Base-by-base conservation (phyloP, 148 eudicot species). In the Pouteria glomerata region DNA sequence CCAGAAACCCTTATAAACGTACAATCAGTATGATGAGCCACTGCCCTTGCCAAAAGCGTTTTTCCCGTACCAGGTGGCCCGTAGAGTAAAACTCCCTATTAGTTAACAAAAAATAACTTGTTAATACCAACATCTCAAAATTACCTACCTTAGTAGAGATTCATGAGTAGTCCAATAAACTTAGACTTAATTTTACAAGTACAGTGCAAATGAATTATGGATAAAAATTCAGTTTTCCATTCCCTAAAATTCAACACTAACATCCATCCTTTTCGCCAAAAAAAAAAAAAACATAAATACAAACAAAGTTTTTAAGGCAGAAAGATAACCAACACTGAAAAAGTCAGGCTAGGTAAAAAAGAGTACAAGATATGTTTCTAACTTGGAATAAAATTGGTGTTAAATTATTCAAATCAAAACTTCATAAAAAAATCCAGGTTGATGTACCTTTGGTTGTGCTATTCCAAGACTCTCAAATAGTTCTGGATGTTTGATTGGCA, bases 41-140 rank as follows among this genome's bases (percentile, higher is more conserved):
- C 96, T 63, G 94, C 98, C 78, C 98, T 91, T 1, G 98, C 96
- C 77, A 90, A 84, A 58, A 93, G 74, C 10, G 96, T 90, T 78
- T 93, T 90, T 45, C 96, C 98, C 21, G 98, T 93, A 34, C 98
- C 98, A 29, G 96, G 98, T 66, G 98, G 98, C 24, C 98, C 98
- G 78, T 90, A 90, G 15, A 93, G 92, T 73, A 93, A 84, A 27
- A 93, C 96, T 68, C 98, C 96, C 91, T 90, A 73, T n/a, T n/a
- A 66, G 27, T 24, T 68, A n/a, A 58, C 66, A 34, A 15, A 11
- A 58, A 47, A 29, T 15, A 12, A n/a, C 34, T 16, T 14, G 37
- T 67, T 33, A 57, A 29, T 29, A 5, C 35, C 21, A 18, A 51
- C 50, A 33, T 66, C 64, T 14, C 15, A 55, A 52, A 34, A 35